Evolutionary conservation across 2,329 filamentous ascomycete genomes (phyloP), one percentile per base, ranked within the genome.

Genomic region (Aspergillus spinulosporus): DNA sequence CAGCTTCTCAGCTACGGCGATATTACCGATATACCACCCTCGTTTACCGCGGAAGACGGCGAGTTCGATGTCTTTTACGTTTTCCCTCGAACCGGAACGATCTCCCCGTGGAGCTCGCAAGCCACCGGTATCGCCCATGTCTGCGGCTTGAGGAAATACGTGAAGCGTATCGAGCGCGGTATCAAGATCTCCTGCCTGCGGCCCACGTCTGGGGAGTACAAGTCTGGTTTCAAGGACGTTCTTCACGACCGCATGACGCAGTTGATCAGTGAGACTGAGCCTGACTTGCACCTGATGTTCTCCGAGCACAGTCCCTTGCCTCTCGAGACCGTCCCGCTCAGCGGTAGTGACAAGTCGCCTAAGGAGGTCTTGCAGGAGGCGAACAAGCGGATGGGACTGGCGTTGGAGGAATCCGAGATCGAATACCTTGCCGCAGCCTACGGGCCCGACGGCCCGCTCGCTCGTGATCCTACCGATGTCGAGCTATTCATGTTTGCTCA

Each of bases 401-500:
- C 91, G 14, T 82, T 99, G 57, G 93, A 97, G 72, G 82, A 86
- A 56, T 87, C 88, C 6, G 92, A 99, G 72, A 95, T 97, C 72
- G 87, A 96, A 58, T 97, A 99, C 69, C 82, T 99, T 39, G 90
- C 96, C 14, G 86, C 92, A 64, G 87, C 88, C 42, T 94, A 91
- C 74, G 85, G 84, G 4, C 79, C 85, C 37, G 82, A 86, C 31
- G 81, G 82, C 3, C 74, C 79, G 49, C 78, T 85, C 49, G 81
- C 82, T 9, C 72, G 81, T 59, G 78, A 87, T 48, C 90, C 90
- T 1, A 88, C 92, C 59, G 94, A 97, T 72, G 90, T 97, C 43
- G 94, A 99, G 77, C 82, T 97, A 21, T 97, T 97, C 81, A 97
- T 97, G 94, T 99, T 97, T 73, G 93, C 93, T 12, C 94, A 99